Evolutionary conservation across 495 filamentous ascomycete genomes (phyloP).

Genomic region (Astrocystis sublimbata): DNA sequence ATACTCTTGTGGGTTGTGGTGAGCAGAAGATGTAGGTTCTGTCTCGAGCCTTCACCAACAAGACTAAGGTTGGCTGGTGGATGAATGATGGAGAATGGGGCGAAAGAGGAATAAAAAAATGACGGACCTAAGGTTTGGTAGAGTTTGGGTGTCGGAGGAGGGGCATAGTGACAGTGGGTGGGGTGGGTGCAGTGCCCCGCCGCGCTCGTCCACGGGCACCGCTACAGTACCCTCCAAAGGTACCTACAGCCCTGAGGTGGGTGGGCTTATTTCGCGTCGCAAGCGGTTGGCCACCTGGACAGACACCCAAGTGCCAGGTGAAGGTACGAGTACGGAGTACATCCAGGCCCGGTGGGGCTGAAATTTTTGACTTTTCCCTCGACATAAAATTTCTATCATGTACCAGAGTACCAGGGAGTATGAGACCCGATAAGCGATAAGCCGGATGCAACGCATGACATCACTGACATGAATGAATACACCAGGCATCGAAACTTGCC

Average conservation of each 20-base stretch:
- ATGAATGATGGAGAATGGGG: not conserved
- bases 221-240: no score
- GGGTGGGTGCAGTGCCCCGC: no score
- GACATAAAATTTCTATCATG: not conserved
- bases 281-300: not conserved
- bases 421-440: slow-evolving; percentile 10
- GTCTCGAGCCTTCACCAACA: not conserved
- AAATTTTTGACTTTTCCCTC: slow-evolving; percentile 22
- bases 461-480: not conserved
- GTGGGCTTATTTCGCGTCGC: not conserved
- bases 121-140: not conserved
- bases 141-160: slow-evolving; percentile 8
- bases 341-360: slow-evolving; percentile 13
- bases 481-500: not conserved
- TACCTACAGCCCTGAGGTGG: no score
- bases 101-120: slow-evolving; percentile 2
- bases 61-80: not conserved
- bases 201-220: not conserved
- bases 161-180: slow-evolving; percentile 1
- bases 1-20: not conserved
- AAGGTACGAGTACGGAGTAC: no score
- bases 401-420: not conserved
- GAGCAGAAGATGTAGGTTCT: not conserved
- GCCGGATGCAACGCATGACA: no score
- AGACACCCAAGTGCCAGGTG: no score